phyloP scores from a whole-genome alignment of 371 early-diverging fungal species.

The Neoconidiobolus thromboides region DNA sequence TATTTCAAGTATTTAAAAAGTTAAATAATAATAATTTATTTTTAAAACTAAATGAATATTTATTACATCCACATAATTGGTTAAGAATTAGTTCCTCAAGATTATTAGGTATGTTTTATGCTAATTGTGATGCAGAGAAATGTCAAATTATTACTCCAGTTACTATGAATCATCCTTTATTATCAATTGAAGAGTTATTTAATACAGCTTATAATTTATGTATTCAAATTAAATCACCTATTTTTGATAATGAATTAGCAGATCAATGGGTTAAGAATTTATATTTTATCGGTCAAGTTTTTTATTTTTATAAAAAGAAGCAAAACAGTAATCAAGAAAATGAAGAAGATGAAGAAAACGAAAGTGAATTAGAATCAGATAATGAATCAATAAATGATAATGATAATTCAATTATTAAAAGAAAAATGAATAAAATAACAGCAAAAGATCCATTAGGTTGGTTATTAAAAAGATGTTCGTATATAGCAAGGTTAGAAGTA shows the following conservation, averaged over 20 bases:
- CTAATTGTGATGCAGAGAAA: too few relatives aligned
- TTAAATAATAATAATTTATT: slow-evolving; percentile 19
- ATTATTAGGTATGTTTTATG: slow-evolving; percentile 31
- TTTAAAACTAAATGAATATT: slow-evolving; percentile 14
- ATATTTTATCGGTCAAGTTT: slow-evolving; percentile 69
- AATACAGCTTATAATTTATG: slow-evolving; percentile 31
- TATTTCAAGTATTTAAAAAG: slow-evolving; percentile 30
- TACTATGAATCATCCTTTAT: slow-evolving; percentile 11
- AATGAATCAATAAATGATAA: slow-evolving; percentile 14
- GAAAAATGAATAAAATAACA: slow-evolving; percentile 10
- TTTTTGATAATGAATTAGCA: slow-evolving; percentile 55
- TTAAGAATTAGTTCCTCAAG: slow-evolving; percentile 49
- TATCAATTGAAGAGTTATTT: slow-evolving; percentile 27
- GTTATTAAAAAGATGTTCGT: slow-evolving; percentile 40
- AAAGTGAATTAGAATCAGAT: slow-evolving; percentile 10
- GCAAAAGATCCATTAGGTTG: slow-evolving; percentile 24
- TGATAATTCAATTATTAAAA: background rate
- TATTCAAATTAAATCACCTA: slow-evolving; percentile 50
- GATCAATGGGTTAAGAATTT: slow-evolving; percentile 87
- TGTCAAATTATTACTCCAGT: too few relatives aligned
- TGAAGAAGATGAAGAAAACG: slow-evolving; percentile 14
- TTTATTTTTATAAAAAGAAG: slow-evolving; percentile 19
- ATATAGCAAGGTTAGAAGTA: slow-evolving; percentile 37
- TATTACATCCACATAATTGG: slow-evolving; percentile 80
- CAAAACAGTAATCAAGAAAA: slow-evolving; percentile 1